A percentile compares a stretch with the other conserved stretches of the same genome.
phyloP scores from a whole-genome alignment of 2,329 filamentous ascomycete species.

The Daldinia sp. region DNA sequence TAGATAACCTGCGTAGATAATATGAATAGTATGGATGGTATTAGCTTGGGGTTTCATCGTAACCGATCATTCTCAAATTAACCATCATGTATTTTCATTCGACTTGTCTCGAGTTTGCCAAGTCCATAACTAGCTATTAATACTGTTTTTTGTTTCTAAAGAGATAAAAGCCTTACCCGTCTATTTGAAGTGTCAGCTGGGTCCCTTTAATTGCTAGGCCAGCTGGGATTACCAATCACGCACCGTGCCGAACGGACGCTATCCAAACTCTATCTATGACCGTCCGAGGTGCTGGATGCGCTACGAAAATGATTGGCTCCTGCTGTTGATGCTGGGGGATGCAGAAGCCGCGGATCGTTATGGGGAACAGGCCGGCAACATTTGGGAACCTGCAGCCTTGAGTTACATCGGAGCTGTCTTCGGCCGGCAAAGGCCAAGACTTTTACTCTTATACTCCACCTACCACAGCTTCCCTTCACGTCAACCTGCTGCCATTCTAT shows the following conservation, averaged over 20 bases:
- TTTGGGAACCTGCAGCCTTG: slow-evolving; percentile 38
- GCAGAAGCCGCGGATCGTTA: slow-evolving; percentile 41
- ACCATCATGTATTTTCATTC: too few species aligned
- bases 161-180: slow-evolving; percentile 10
- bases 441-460: not conserved
- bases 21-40: too few species aligned
- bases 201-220: slow-evolving; percentile 26
- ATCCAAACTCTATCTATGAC: slow-evolving; percentile 32
- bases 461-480: slow-evolving; percentile 13
- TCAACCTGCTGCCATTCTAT: slow-evolving; percentile 19
- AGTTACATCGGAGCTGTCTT: slow-evolving; percentile 42
- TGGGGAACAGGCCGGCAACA: slow-evolving; percentile 40
- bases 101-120: not conserved
- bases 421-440: slow-evolving; percentile 16
- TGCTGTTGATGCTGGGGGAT: slow-evolving; percentile 33
- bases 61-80: not conserved
- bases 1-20: too few species aligned
- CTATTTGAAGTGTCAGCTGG: slow-evolving; percentile 17
- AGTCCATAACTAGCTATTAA: too few species aligned
- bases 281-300: slow-evolving; percentile 32
- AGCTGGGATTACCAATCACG: slow-evolving; percentile 33
- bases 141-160: not conserved
- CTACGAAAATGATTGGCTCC: slow-evolving; percentile 42
- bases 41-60: slow-evolving; percentile 1
- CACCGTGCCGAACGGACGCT: slow-evolving; percentile 43